phyloP scores from a whole-genome alignment of 2,329 filamentous ascomycete species.

The Rutstroemia sp. region DNA sequence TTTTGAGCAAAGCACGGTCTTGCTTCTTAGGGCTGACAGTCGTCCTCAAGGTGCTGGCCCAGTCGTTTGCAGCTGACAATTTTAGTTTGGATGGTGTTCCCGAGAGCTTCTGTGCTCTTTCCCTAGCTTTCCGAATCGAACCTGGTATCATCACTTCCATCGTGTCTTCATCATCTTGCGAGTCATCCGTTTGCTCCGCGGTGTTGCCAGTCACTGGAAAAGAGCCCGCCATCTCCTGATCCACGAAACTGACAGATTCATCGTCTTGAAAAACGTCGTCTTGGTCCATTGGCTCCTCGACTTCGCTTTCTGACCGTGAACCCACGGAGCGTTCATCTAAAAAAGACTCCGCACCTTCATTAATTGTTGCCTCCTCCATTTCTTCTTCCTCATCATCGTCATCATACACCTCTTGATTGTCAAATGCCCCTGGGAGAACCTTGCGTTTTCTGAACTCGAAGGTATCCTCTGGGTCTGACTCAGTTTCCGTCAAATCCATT shows the following conservation, averaged over 20 bases:
- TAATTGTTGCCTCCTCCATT: slow-evolving; percentile 35
- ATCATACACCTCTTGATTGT: slow-evolving; percentile 42
- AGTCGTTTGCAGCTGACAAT: slow-evolving; percentile 65
- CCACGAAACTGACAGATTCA: slow-evolving; percentile 68
- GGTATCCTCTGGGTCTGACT: slow-evolving; percentile 30
- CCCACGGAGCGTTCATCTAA: slow-evolving; percentile 87
- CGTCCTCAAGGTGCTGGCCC: slow-evolving; percentile 88
- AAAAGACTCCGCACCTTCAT: slow-evolving; percentile 64
- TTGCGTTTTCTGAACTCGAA: slow-evolving; percentile 28
- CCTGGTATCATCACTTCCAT: slow-evolving; percentile 42
- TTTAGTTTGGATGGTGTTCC: slow-evolving; percentile 51
- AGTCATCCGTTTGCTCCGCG: slow-evolving; percentile 62
- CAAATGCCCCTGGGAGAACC: slow-evolving; percentile 74
- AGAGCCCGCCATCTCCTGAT: slow-evolving; percentile 71
- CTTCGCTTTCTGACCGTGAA: slow-evolving; percentile 54
- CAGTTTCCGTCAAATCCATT: slow-evolving; percentile 30
- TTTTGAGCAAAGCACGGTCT: slow-evolving; percentile 66
- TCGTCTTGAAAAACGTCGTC: slow-evolving; percentile 62
- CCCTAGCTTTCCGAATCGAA: slow-evolving; percentile 54
- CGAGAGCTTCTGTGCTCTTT: slow-evolving; percentile 55
- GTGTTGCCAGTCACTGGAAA: slow-evolving; percentile 66
- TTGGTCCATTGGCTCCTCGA: slow-evolving; percentile 49
- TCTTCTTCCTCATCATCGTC: slow-evolving; percentile 48
- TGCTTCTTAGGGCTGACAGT: slow-evolving; percentile 93
- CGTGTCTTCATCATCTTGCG: slow-evolving; percentile 37